Evolutionary conservation across 2,329 filamentous ascomycete species (phyloP).

Genomic region (Neonectria hederae): DNA sequence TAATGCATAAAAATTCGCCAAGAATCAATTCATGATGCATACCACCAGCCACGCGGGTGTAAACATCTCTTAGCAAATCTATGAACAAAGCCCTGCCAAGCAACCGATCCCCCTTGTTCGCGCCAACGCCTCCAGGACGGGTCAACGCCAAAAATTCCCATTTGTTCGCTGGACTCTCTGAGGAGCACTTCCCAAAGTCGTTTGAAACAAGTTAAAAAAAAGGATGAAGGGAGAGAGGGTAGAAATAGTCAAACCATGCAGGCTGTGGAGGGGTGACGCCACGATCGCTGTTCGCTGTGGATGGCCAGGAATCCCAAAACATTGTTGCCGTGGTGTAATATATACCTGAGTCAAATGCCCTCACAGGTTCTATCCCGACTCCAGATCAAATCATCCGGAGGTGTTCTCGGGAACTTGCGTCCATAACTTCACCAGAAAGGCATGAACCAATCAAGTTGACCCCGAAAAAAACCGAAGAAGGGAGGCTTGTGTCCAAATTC

Average conservation of each 20-base stretch:
- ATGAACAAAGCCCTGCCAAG: slow-evolving; percentile 31
- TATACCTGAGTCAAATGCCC: slow-evolving; percentile 16
- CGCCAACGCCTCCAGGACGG: slow-evolving; percentile 33
- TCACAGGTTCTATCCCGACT: slow-evolving; percentile 13
- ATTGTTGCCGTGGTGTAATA: slow-evolving; percentile 19
- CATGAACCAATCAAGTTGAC: not conserved
- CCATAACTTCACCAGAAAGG: not conserved
- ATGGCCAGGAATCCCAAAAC: slow-evolving; percentile 5
- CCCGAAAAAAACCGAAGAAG: not conserved
- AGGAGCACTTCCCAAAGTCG: slow-evolving; percentile 24
- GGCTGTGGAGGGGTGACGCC: not conserved
- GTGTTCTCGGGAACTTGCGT: not conserved
- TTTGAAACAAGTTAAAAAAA: slow-evolving; percentile 27
- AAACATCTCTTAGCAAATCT: slow-evolving; percentile 40
- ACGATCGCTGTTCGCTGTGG: slow-evolving; percentile 6
- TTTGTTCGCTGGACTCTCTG: slow-evolving; percentile 29
- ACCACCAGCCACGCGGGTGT: slow-evolving; percentile 25
- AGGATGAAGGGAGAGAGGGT: slow-evolving; percentile 21
- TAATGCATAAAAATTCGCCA: slow-evolving; percentile 17
- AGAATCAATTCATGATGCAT: slow-evolving; percentile 34
- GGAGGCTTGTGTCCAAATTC: not conserved
- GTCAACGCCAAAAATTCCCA: slow-evolving; percentile 32
- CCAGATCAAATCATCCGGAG: slow-evolving; percentile 9
- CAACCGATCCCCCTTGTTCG: slow-evolving; percentile 30
- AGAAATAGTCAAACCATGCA: slow-evolving; percentile 7